Evolutionary conservation across 75 land plant genomes (phyloP).

Genomic region (Sequoiadendron giganteum): DNA sequence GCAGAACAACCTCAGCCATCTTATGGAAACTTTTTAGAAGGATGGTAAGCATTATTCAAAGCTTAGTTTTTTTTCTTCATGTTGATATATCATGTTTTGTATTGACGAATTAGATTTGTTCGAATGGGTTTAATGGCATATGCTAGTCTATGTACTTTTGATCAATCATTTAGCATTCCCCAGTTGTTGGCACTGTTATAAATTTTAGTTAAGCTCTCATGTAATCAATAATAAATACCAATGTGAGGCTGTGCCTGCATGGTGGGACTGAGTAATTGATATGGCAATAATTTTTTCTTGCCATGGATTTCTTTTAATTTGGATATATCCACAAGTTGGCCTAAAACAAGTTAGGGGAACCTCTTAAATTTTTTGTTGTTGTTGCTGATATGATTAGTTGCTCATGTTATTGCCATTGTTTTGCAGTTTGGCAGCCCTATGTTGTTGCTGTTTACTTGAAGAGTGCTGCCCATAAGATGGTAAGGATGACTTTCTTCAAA

Average conservation of each 20-base stretch:
- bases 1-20: neutral
- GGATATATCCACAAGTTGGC: neutral
- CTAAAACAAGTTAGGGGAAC: neutral
- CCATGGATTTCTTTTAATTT: neutral
- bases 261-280: neutral
- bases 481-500: neutral
- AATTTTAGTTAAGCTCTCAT: neutral
- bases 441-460: slow-evolving; percentile 28
- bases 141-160: neutral
- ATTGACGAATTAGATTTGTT: neutral
- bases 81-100: neutral
- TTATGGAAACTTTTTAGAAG: neutral
- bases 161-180: neutral
- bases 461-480: slow-evolving; percentile 17
- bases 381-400: neutral
- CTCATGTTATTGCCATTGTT: neutral
- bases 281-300: neutral
- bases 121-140: neutral
- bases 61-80: neutral
- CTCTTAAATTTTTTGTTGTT: too few relatives aligned
- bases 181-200: neutral
- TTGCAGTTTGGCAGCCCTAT: slow-evolving; percentile 28
- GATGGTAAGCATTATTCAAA: slow-evolving; percentile 4
- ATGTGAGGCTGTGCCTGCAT: neutral
- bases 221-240: neutral